Conservation (phyloP, 306 rosid genomes). For the Cajanus cajan region DNA sequence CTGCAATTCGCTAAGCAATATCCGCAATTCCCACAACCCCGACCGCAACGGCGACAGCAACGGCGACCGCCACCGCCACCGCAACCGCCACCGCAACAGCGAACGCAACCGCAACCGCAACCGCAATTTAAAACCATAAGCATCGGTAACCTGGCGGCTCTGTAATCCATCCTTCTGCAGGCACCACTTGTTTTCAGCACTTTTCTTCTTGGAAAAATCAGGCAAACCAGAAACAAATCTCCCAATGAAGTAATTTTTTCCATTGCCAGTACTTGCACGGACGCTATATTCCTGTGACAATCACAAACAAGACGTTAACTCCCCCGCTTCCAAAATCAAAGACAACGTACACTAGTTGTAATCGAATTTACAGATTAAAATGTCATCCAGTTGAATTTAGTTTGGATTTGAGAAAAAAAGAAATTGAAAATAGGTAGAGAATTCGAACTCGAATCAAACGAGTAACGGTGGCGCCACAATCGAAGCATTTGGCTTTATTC, state of each 20-base stretch:
- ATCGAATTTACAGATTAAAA: background rate
- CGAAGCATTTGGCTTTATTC: slow-evolving; percentile 60
- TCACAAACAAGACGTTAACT: slow-evolving; percentile 3
- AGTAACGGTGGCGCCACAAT: slow-evolving; percentile 64
- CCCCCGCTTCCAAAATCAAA: background rate
- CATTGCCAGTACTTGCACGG: slow-evolving; percentile 63
- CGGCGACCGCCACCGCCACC: too few species aligned
- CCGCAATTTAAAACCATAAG: too few species aligned
- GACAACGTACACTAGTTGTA: background rate
- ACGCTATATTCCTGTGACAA: slow-evolving; percentile 72
- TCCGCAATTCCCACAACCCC: too few species aligned
- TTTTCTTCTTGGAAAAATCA: slow-evolving; percentile 72
- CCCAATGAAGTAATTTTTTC: slow-evolving; percentile 73
- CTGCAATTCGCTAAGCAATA: too few species aligned
- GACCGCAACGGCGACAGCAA: too few species aligned
- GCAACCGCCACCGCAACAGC: too few species aligned
- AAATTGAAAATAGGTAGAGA: background rate
- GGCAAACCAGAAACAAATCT: slow-evolving; percentile 79
- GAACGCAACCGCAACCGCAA: too few species aligned
- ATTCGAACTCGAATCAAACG: slow-evolving; percentile 68
- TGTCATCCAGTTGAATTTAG: background rate
- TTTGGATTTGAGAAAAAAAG: background rate
- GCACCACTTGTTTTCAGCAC: slow-evolving; percentile 79
- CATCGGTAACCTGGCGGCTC: slow-evolving; percentile 68
- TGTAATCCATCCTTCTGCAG: slow-evolving; percentile 74